Evolutionary conservation across 148 eudicot genomes (phyloP).

Genomic region (Camellia granthamiana): DNA sequence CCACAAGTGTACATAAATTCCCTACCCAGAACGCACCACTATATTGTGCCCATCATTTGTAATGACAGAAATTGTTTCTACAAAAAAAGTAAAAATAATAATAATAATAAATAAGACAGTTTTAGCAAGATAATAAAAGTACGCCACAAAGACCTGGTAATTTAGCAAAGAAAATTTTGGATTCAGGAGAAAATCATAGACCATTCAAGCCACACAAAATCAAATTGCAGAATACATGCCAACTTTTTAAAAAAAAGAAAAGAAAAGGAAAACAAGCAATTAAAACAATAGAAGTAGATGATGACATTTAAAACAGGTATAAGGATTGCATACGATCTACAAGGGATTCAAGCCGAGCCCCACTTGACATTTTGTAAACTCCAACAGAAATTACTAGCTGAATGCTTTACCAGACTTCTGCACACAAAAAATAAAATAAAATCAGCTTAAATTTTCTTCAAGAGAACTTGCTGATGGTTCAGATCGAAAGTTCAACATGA

Average conservation of each 20-base stretch:
- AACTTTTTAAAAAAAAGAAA: not conserved
- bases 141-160: not conserved
- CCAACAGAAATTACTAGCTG: conserved; percentile 15
- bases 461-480: not conserved
- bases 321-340: conserved; percentile 70
- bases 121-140: not conserved
- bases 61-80: conserved; percentile 72
- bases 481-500: not conserved
- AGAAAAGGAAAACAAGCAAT: not conserved
- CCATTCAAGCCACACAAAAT: not conserved
- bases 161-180: not conserved
- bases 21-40: no score
- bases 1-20: no score
- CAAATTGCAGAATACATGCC: not conserved
- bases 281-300: not conserved
- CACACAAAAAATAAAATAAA: not conserved
- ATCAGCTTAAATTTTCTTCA: not conserved
- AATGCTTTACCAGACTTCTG: not conserved
- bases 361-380: conserved; percentile 53
- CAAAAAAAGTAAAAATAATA: conserved; percentile 5
- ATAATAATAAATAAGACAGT: no score
- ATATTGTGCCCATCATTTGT: conserved; percentile 96
- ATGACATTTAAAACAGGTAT: conserved; percentile 2
- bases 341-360: conserved; percentile 75
- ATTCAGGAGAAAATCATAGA: not conserved